Evolutionary conservation across 495 filamentous ascomycete species (phyloP).

Genomic region (Xylaria palmicola): DNA sequence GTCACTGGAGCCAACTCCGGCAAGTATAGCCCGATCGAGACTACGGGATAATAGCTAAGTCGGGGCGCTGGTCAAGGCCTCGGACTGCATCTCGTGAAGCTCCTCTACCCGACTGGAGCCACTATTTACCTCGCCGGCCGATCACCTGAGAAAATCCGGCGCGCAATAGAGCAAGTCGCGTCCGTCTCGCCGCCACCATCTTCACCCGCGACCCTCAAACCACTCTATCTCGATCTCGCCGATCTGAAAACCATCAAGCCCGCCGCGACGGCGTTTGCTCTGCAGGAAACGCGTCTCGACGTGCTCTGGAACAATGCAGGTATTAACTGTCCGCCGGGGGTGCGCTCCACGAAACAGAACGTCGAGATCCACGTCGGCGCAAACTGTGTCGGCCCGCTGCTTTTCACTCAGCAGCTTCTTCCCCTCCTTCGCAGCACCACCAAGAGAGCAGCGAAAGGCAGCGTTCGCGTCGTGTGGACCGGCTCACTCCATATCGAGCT

Average conservation of each 20-base stretch:
- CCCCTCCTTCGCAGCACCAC: slow-evolving; percentile 33
- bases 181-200: not conserved
- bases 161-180: no score
- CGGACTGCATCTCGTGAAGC: slow-evolving; percentile 30
- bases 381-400: slow-evolving; percentile 34
- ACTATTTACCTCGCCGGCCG: slow-evolving; percentile 32
- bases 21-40: no score
- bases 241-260: slow-evolving; percentile 52
- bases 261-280: slow-evolving; percentile 39
- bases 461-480: slow-evolving; percentile 15
- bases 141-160: not conserved
- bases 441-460: not conserved
- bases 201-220: not conserved
- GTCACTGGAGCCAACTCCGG: no score
- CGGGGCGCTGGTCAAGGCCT: slow-evolving; percentile 34
- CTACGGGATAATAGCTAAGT: no score
- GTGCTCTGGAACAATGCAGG: slow-evolving; percentile 58
- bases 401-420: slow-evolving; percentile 39
- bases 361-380: slow-evolving; percentile 32
- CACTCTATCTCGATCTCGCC: slow-evolving; percentile 41
- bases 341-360: slow-evolving; percentile 27
- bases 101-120: slow-evolving; percentile 33
- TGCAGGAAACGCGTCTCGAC: slow-evolving; percentile 44
- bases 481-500: slow-evolving; percentile 6
- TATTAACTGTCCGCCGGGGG: slow-evolving; percentile 25